Conservation (phyloP, 805 yeast species). For the Wickerhamiella brachini region DNA sequence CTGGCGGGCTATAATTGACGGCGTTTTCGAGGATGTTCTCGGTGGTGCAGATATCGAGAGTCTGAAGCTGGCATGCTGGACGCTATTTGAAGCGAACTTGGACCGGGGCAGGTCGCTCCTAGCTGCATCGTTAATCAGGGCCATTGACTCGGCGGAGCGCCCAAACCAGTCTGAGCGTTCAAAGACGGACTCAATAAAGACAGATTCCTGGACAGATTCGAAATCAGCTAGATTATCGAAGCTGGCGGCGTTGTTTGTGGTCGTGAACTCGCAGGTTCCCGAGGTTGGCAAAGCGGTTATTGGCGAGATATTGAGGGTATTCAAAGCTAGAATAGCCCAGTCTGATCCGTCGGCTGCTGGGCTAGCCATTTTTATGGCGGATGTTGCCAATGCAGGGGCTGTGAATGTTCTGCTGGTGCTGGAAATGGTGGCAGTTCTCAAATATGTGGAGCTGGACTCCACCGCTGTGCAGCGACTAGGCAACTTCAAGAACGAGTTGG, state of each 20-base stretch:
- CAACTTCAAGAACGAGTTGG: neutral
- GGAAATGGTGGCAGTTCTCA: conserved; percentile 28
- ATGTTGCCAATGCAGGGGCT: conserved; percentile 50
- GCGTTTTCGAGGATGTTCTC: conserved; percentile 34
- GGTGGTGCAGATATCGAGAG: conserved; percentile 22
- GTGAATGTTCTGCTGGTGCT: conserved; percentile 38
- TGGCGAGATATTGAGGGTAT: neutral
- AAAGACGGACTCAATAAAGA: too few species aligned
- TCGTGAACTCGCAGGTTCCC: conserved; percentile 55
- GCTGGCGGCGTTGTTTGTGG: conserved; percentile 44
- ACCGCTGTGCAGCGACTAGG: neutral
- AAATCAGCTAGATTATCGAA: conserved; percentile 7
- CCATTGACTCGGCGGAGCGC: conserved; percentile 28
- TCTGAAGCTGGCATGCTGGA: conserved; percentile 27
- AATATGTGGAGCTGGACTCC: conserved; percentile 5
- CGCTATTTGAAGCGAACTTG: conserved; percentile 44
- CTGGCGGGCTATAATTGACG: conserved; percentile 34
- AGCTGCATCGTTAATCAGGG: conserved; percentile 29
- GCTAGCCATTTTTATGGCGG: conserved; percentile 35
- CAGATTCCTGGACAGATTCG: too few species aligned
- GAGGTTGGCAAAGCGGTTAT: conserved; percentile 35
- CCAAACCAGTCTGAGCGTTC: too few species aligned
- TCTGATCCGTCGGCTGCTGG: neutral
- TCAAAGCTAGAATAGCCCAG: neutral
- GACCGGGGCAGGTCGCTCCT: conserved; percentile 32